phyloP scores from a whole-genome alignment of 1,284 basidiomycete genomes.

The Cryptococcus sp. region DNA sequence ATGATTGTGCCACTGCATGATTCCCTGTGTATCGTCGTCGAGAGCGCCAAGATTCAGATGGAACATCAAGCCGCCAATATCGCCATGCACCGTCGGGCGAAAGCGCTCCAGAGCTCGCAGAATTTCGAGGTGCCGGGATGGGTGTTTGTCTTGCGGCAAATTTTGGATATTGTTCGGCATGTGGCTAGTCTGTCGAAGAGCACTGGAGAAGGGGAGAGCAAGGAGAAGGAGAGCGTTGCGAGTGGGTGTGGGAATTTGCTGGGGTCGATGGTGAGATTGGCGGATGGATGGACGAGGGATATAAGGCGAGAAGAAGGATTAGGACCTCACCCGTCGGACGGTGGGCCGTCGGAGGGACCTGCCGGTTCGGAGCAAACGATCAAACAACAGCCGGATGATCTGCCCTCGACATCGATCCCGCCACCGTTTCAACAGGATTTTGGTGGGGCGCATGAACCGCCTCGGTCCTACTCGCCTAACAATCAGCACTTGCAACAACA shows the following conservation, averaged over 20 bases:
- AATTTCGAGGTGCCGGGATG: conserved; percentile 17
- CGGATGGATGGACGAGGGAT: conserved; percentile 24
- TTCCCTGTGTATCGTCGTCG: conserved; percentile 26
- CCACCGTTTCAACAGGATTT: no score
- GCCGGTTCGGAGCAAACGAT: not conserved
- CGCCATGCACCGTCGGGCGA: conserved; percentile 13
- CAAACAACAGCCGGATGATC: not conserved
- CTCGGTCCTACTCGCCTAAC: no score
- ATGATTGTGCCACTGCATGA: conserved; percentile 30
- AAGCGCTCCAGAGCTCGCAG: conserved; percentile 15
- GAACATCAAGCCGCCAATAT: conserved; percentile 33
- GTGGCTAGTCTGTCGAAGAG: conserved; percentile 11
- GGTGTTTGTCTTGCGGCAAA: conserved; percentile 21
- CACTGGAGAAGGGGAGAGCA: conserved; percentile 17
- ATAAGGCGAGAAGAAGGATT: conserved; percentile 11
- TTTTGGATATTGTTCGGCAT: conserved; percentile 15
- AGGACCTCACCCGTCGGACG: not conserved
- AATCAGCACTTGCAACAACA: no score
- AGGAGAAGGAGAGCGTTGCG: conserved; percentile 3
- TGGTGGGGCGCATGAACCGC: no score
- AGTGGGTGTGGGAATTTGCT: conserved; percentile 39
- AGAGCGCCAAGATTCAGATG: conserved; percentile 34
- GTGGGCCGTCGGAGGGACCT: not conserved
- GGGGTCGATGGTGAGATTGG: conserved; percentile 31
- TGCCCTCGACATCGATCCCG: no score